Evolutionary conservation across 306 rosid genomes (phyloP).

Genomic region (Canavalia gladiata): DNA sequence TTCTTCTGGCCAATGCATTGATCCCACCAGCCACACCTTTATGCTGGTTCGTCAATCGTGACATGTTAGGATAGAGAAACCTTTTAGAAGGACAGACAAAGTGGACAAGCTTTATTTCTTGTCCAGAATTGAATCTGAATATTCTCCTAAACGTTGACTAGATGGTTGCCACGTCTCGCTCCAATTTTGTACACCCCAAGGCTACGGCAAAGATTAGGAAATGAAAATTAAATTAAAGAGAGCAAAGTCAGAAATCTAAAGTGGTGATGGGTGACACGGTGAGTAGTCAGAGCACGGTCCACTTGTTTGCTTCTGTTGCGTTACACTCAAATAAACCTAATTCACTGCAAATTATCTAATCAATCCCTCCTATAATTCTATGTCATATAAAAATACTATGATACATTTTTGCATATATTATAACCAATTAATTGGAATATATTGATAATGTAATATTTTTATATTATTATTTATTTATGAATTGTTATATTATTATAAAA

Average conservation of each 20-base stretch:
- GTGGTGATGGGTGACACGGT: slow-evolving; percentile 28
- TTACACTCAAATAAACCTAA: slow-evolving; percentile 6
- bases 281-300: slow-evolving; percentile 36
- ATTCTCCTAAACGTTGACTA: slow-evolving; percentile 45
- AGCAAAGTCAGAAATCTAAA: slow-evolving; percentile 3
- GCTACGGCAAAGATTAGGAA: not conserved
- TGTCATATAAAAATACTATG: too few relatives aligned
- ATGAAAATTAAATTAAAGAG: not conserved
- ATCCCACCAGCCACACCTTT: slow-evolving; percentile 31
- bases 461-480: too few relatives aligned
- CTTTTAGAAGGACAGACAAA: slow-evolving; percentile 54
- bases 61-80: slow-evolving; percentile 17
- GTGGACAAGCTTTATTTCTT: slow-evolving; percentile 57
- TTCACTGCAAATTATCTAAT: not conserved
- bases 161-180: slow-evolving; percentile 49
- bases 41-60: slow-evolving; percentile 1
- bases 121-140: slow-evolving; percentile 56
- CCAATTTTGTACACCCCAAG: slow-evolving; percentile 18
- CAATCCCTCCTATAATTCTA: too few relatives aligned
- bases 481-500: too few relatives aligned
- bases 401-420: too few relatives aligned
- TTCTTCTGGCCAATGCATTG: slow-evolving; percentile 8
- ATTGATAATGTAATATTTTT: too few relatives aligned
- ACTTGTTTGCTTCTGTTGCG: slow-evolving; percentile 2
- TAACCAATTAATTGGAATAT: too few relatives aligned